Percentiles rank a stretch among this genome's conserved stretches.
Conservation (phyloP, 2,329 filamentous ascomycete species). For the Venturia nashicola region DNA sequence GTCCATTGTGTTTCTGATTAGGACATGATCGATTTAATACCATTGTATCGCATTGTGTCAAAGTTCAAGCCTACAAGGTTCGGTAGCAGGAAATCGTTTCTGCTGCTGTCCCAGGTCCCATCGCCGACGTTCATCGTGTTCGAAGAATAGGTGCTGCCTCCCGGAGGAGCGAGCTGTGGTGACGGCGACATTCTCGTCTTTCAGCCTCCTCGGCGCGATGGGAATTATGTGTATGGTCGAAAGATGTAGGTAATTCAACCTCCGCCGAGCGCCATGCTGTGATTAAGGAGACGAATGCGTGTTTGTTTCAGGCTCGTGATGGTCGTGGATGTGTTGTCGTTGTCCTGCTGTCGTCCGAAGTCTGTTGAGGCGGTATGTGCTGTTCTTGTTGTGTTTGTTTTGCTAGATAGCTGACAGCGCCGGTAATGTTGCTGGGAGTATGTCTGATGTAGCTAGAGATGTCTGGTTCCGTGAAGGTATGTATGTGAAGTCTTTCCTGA, state of each 20-base stretch:
- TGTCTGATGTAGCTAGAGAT: not conserved
- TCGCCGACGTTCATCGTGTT: conserved; percentile 67
- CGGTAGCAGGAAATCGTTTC: conserved; percentile 66
- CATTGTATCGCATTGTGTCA: conserved; percentile 76
- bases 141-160: conserved; percentile 60
- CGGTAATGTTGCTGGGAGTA: not conserved
- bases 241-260: not conserved
- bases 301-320: not conserved
- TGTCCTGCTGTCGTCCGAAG: not conserved
- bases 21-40: conserved; percentile 28
- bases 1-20: not conserved
- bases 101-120: conserved; percentile 69
- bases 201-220: not conserved
- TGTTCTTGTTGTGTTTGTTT: not conserved
- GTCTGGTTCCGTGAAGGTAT: not conserved
- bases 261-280: conserved; percentile 1
- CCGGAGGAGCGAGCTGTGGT: conserved; percentile 40
- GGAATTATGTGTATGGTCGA: not conserved
- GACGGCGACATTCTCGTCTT: not conserved
- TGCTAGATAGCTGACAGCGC: not conserved
- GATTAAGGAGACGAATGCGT: not conserved
- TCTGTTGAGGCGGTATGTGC: not conserved
- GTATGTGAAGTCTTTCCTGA: not conserved
- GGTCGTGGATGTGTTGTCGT: not conserved
- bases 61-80: conserved; percentile 67